phyloP scores from a whole-genome alignment of 495 filamentous ascomycete species.

The Aspergillus mulundensis region DNA sequence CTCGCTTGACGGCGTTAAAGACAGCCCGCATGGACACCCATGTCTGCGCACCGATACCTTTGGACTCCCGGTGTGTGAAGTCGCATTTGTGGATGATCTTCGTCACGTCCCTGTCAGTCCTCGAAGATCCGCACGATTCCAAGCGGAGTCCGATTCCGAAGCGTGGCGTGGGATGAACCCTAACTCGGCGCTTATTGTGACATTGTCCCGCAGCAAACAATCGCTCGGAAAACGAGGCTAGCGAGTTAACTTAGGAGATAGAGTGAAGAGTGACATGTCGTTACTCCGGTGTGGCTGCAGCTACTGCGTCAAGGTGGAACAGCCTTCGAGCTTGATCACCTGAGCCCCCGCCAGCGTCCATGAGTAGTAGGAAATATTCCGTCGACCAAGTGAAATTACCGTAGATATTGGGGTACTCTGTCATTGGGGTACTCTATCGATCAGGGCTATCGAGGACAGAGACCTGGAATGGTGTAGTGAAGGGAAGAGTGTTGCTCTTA shows the following conservation, averaged over 20 bases:
- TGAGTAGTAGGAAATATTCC: slow-evolving; percentile 17
- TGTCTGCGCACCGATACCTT: neutral
- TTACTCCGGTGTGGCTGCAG: slow-evolving; percentile 33
- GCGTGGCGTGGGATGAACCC: neutral
- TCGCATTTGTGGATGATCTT: slow-evolving; percentile 12
- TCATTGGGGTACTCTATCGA: no score
- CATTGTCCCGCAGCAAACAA: slow-evolving; percentile 19
- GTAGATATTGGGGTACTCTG: no score
- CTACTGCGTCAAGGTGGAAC: slow-evolving; percentile 19
- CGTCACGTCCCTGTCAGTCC: neutral
- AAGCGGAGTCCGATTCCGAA: neutral
- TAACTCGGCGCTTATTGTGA: slow-evolving; percentile 16
- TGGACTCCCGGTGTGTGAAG: slow-evolving; percentile 7
- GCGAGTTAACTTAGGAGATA: neutral
- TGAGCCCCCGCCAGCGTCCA: slow-evolving; percentile 16
- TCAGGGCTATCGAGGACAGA: no score
- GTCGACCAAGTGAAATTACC: no score
- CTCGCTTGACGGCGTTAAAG: neutral
- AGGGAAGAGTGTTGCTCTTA: neutral
- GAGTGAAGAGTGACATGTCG: neutral
- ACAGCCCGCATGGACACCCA: neutral
- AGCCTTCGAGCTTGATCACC: slow-evolving; percentile 18
- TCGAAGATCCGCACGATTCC: slow-evolving; percentile 5
- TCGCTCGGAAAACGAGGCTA: neutral
- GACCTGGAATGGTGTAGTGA: no score